Evolutionary conservation across 805 yeast species (phyloP).

Genomic region (Barnettozyma pratensis): DNA sequence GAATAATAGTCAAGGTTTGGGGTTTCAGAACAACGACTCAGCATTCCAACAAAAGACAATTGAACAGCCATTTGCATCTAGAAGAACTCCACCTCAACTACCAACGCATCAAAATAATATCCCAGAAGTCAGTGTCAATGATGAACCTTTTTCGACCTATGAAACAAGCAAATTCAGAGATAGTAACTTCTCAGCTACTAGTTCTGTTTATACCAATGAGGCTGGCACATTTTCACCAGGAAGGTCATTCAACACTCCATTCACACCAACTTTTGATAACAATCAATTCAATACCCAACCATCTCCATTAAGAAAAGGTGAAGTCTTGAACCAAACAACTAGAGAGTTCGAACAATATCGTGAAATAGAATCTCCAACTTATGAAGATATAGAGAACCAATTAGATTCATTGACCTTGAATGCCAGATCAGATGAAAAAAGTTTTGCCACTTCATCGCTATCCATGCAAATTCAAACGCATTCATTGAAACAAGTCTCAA

Average conservation of each 20-base stretch:
- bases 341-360: too few relatives aligned
- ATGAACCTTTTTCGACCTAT: not conserved
- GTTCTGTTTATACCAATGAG: not conserved
- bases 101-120: not conserved
- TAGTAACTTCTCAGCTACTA: not conserved
- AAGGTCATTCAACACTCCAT: not conserved
- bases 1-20: too few relatives aligned
- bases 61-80: not conserved
- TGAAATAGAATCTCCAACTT: not conserved
- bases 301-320: not conserved
- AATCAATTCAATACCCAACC: not conserved
- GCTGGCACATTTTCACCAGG: not conserved
- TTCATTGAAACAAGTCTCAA: conserved; percentile 12
- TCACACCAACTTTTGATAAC: conserved; percentile 1
- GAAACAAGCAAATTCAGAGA: not conserved
- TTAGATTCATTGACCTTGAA: conserved; percentile 15
- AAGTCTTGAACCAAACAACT: too few relatives aligned
- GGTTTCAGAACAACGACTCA: too few relatives aligned
- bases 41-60: not conserved
- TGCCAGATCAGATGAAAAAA: not conserved
- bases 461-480: conserved; percentile 13
- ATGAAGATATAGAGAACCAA: conserved; percentile 18
- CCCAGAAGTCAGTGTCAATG: not conserved
- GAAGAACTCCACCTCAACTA: not conserved
- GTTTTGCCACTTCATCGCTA: conserved; percentile 5